Base-by-base conservation (phyloP, 2,329 filamentous ascomycete species). In the Fusarium torulosum region DNA sequence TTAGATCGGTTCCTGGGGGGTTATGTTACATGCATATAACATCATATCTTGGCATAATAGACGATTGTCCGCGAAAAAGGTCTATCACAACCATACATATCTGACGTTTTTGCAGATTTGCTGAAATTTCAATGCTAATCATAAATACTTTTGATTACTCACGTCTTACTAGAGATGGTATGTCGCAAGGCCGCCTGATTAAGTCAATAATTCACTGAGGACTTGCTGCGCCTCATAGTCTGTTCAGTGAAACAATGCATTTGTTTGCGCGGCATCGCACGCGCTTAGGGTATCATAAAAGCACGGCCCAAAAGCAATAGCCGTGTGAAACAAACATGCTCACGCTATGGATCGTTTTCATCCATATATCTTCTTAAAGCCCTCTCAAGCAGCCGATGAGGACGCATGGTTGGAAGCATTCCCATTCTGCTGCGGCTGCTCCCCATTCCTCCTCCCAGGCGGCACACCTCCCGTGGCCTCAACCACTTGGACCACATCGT, bases 401-500 rank as follows among this genome's bases (percentile, higher is more conserved):
- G 54, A 42, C 20, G 68, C 41, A 37, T 57, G 50, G 44, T 56
- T 54, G 3, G 53, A 53, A 10, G 51, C 44, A 29, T 43, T 44
- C 4, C 69, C 69, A 23, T 70, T 70, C 43, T 53, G 59, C 47
- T 65, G 59, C 31, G 57, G n/a, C 37, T 62, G 59, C 15, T 63
- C 47, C 6, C 62, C 59, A 1, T 47, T 59, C 21, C 52, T 59
- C 44, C 52, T 66, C 9, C 66, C 63, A 3, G 61, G 59, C 19
- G 63, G 43, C 14, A 60, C 58, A 13, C 79, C 79, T 3, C 80
- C 80, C 0, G 85, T 86, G 5, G 79, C 81, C 63, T 79, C 80
- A 8, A 88, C 67, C 10, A 89, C 84, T 37, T 76, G 74, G 11
- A 79, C 79, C 15, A 88, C 83, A 63, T 90, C 87, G 3, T 79